Percentiles rank a stretch among this genome's conserved stretches.
phyloP scores from a whole-genome alignment of 345 rosid genomes.

The Triadica sebifera region DNA sequence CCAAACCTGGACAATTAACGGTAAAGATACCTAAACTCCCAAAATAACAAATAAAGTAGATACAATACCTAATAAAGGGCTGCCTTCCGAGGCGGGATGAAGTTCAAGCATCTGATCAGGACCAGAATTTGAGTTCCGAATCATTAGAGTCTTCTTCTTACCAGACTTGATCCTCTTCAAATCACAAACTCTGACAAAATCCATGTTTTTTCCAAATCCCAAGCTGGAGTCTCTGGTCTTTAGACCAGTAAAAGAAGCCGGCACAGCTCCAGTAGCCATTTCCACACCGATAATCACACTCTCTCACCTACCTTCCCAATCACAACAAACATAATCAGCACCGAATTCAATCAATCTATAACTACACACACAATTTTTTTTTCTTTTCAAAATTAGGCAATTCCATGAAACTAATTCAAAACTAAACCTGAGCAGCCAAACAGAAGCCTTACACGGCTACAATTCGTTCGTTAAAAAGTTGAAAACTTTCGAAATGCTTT shows the following conservation, averaged over 20 bases:
- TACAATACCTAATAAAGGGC: slow-evolving; percentile 73
- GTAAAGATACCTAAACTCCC: neutral
- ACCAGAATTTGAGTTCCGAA: slow-evolving; percentile 61
- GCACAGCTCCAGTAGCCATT: slow-evolving; percentile 77
- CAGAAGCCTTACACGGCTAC: too few species aligned
- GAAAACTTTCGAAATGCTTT: neutral
- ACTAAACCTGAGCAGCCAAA: neutral
- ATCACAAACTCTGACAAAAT: slow-evolving; percentile 65
- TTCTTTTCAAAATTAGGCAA: neutral
- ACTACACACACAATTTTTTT: too few species aligned
- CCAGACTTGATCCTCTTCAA: slow-evolving; percentile 47
- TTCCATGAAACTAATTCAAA: neutral
- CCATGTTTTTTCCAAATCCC: slow-evolving; percentile 56
- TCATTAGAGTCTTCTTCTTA: slow-evolving; percentile 45
- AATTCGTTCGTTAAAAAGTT: too few species aligned
- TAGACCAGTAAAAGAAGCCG: slow-evolving; percentile 63
- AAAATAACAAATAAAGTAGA: neutral
- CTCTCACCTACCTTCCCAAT: slow-evolving; percentile 18
- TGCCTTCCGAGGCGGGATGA: slow-evolving; percentile 80
- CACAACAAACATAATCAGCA: neutral
- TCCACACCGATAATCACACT: slow-evolving; percentile 19
- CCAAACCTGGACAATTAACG: neutral
- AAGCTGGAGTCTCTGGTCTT: slow-evolving; percentile 54
- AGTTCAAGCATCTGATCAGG: slow-evolving; percentile 64
- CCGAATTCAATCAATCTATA: neutral